phyloP scores from a whole-genome alignment of 805 yeast species.

The Metschnikowia vanudenii region DNA sequence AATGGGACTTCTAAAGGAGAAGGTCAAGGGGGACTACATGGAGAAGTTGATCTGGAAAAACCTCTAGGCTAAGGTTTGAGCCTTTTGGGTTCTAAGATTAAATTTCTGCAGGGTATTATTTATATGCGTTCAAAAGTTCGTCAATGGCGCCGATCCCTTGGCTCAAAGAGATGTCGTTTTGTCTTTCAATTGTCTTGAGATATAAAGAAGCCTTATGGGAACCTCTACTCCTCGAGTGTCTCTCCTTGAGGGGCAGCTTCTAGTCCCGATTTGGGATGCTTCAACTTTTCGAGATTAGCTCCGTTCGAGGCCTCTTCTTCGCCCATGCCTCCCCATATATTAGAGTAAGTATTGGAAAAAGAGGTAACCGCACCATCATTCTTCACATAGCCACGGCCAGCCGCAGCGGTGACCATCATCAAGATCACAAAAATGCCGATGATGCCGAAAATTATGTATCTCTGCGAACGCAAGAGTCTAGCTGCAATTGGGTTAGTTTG shows the following conservation, averaged over 20 bases:
- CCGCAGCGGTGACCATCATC: conserved; percentile 27
- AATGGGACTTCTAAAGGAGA: conserved; percentile 67
- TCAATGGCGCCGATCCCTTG: no score
- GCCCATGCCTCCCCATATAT: conserved; percentile 6
- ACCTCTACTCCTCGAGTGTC: background rate
- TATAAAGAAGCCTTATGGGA: no score
- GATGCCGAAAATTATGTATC: conserved; percentile 26
- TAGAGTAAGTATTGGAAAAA: conserved; percentile 4
- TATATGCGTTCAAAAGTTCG: no score
- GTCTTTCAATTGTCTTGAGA: no score
- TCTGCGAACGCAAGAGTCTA: conserved; percentile 34
- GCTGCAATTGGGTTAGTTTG: conserved; percentile 20
- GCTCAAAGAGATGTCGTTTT: no score
- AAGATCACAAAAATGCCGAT: conserved; percentile 24
- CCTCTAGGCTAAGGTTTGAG: no score
- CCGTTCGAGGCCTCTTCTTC: background rate
- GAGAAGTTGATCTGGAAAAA: conserved; percentile 76
- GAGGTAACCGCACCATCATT: conserved; percentile 3
- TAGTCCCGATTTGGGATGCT: background rate
- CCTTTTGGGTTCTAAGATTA: no score
- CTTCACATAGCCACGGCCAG: conserved; percentile 28
- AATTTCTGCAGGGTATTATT: no score
- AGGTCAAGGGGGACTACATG: conserved; percentile 59
- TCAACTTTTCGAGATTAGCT: background rate
- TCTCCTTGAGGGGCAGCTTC: background rate